Evolutionary conservation across 306 rosid genomes (phyloP).

Genomic region (Spatholobus suberectus): DNA sequence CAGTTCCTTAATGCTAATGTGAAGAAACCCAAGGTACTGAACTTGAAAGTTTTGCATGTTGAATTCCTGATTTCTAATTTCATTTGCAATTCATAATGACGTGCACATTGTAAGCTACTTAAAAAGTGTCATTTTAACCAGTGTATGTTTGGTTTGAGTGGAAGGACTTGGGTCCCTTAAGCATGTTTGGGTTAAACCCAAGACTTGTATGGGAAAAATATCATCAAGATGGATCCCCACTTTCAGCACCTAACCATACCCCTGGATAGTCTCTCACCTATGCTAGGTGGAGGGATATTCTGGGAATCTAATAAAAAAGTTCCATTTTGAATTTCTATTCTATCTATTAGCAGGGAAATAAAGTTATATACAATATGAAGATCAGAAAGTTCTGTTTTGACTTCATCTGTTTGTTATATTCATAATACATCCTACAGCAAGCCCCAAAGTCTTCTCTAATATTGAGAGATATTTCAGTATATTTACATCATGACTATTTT

Average conservation of each 20-base stretch:
- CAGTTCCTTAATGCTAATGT: slow-evolving; percentile 46
- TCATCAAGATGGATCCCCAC: not conserved
- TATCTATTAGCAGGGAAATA: not conserved
- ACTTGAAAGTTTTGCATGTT: slow-evolving; percentile 6
- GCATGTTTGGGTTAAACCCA: not conserved
- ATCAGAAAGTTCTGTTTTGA: not conserved
- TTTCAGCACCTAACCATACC: not conserved
- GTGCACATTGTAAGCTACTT: not conserved
- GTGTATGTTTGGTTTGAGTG: not conserved
- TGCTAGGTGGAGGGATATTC: not conserved
- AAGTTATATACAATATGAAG: slow-evolving; percentile 8
- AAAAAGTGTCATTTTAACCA: not conserved
- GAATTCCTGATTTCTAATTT: not conserved
- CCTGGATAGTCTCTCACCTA: not conserved
- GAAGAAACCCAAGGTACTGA: slow-evolving; percentile 71
- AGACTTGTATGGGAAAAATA: not conserved
- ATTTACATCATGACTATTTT: not conserved
- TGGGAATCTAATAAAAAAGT: not conserved
- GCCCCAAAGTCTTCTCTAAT: not conserved
- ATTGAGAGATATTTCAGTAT: slow-evolving; percentile 2
- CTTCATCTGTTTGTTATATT: not conserved
- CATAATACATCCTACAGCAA: not conserved
- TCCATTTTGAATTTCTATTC: not conserved
- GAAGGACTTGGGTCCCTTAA: not conserved
- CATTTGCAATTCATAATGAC: slow-evolving; percentile 17